Conservation (phyloP, 139 green algal genomes). For the Nannochloris sp. region DNA sequence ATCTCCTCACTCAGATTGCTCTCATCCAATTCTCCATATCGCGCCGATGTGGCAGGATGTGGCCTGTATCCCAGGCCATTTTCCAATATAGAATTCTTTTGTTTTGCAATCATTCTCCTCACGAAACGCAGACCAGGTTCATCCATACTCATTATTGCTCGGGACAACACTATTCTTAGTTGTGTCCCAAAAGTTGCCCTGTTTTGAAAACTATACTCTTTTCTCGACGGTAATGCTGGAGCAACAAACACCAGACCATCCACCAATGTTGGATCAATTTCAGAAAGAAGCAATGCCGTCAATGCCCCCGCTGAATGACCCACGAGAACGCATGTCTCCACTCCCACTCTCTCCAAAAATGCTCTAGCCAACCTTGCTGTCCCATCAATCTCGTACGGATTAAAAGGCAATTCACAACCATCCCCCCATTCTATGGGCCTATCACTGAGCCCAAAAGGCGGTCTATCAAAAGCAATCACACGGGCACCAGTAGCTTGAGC, state of each 20-base stretch:
- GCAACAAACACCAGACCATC: constrained; percentile 39
- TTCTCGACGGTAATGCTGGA: constrained; percentile 32
- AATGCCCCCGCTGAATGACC: constrained; percentile 53
- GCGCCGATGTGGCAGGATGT: neutral
- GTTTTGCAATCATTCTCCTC: constrained; percentile 28
- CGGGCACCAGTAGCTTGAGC: constrained; percentile 12
- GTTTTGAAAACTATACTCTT: constrained; percentile 21
- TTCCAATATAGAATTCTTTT: constrained; percentile 23
- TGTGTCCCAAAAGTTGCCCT: constrained; percentile 28
- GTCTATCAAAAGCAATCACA: constrained; percentile 56
- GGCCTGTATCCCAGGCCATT: constrained; percentile 24
- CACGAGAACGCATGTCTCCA: constrained; percentile 28
- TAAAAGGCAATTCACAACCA: constrained; percentile 18
- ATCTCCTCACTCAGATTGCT: neutral
- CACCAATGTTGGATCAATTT: constrained; percentile 7
- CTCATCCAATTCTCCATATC: neutral
- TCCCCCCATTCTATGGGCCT: constrained; percentile 37
- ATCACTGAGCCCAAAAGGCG: constrained; percentile 52
- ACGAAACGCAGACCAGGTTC: constrained; percentile 44
- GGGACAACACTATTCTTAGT: constrained; percentile 28
- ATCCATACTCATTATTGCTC: constrained; percentile 34
- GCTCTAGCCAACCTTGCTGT: constrained; percentile 5
- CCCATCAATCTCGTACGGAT: constrained; percentile 42
- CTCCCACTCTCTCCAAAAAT: constrained; percentile 26
- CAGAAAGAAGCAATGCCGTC: constrained; percentile 37